Evolutionary conservation across 2,329 filamentous ascomycete genomes (phyloP), one percentile per base, ranked within the genome.

Genomic region (Scleromitrula shiraiana): DNA sequence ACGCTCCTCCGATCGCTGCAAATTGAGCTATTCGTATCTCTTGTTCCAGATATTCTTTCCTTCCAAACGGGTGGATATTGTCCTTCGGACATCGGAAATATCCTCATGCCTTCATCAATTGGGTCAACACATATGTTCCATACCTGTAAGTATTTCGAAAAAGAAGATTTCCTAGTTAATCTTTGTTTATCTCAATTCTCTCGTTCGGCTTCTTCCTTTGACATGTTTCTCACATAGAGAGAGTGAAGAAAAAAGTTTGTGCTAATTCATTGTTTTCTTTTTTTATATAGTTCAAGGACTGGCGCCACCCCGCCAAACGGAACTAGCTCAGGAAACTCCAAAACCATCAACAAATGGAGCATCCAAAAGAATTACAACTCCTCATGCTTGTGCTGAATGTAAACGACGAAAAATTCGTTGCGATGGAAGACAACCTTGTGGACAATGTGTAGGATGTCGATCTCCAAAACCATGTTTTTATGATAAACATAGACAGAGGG

Each of bases 391-490:
- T 64, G 81, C 84, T 40, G 83, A 86, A 59, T 88, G 86, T 68
- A 82, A 88, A 62, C 76, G 86, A 56, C 77, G 86, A 53, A 93
- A 91, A 67, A 91, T 91, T 26, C 82, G 87, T 54, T 93, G 87
- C 62, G 85, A 90, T 68, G 87, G 87, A 46, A 78, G 83, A 56
- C 83, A 88, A 61, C 87, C 87, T 9, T 93, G 87, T 62, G 84
- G 85, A 30, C 86, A 89, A 63, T 93, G 87, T 63, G 76, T 86
- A 50, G 89, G 85, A 65, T 90, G 88, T 63, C 80, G 87, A 49
- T 85, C 86, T 53, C 83, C 85, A 4, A 86, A 89, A 64, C 74
- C 80, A 46, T 91, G 87, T 63, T 82, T 83, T 59, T 91, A 91
- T 65, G 83, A 88, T 56, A 88, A 90, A 67, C 85, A 88, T 54